Evolutionary conservation across 441 rosid species (phyloP).

Genomic region (Aleurites moluccanus): DNA sequence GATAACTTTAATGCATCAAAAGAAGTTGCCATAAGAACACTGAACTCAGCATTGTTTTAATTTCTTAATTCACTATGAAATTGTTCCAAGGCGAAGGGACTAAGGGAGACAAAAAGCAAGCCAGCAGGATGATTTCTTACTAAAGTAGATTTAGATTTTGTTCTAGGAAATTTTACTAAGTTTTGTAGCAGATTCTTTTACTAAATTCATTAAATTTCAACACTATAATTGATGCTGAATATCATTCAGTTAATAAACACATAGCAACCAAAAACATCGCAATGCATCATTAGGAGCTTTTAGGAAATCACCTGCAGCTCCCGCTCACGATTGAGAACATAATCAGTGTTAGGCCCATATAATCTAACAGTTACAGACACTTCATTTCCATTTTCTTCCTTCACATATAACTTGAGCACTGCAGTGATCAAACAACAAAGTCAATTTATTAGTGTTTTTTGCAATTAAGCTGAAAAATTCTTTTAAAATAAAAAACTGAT

Average conservation of each 20-base stretch:
- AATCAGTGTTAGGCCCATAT: slow-evolving; percentile 93
- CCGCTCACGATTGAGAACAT: slow-evolving; percentile 78
- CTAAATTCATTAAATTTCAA: background rate
- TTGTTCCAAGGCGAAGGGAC: background rate
- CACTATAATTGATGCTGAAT: background rate
- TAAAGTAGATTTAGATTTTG: background rate
- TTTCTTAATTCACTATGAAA: background rate
- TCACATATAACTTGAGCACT: slow-evolving; percentile 89
- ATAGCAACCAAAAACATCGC: background rate
- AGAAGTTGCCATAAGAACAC: background rate
- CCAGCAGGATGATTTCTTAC: background rate
- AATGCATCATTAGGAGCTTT: too few relatives aligned
- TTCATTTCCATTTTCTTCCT: slow-evolving; percentile 53
- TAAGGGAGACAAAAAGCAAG: background rate
- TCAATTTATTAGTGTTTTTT: too few relatives aligned
- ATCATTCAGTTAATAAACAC: background rate
- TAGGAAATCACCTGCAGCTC: slow-evolving; percentile 74
- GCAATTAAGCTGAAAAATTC: too few relatives aligned
- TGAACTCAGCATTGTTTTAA: background rate
- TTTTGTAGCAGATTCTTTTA: background rate
- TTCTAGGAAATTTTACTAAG: background rate
- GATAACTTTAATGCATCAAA: background rate
- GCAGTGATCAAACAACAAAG: slow-evolving; percentile 18
- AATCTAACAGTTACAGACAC: slow-evolving; percentile 72
- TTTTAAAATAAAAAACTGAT: too few relatives aligned